Base-by-base conservation (phyloP, 1,284 basidiomycete genomes). In the Anthracocystis walkeri region DNA sequence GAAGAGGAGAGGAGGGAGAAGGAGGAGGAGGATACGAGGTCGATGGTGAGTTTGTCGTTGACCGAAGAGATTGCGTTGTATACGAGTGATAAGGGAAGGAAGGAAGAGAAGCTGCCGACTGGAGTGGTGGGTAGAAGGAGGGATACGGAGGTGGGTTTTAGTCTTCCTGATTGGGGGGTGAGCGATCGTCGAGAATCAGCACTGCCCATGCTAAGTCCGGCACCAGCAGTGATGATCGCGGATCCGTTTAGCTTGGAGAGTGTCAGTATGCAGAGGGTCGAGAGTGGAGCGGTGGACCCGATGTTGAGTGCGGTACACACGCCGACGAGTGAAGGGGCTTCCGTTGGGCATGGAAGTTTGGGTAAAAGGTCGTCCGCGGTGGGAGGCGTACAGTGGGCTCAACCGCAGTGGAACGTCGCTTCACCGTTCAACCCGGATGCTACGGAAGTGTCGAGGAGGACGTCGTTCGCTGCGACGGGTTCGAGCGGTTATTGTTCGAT, bases 51-150 rank as follows among this genome's bases (percentile, higher is more conserved):
- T n/a, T 14, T 74, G 11, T 54, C 53, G 16, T 44, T 74, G 52
- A 74, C 71, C 2, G 71, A 74, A 29, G 71, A 74, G 46, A 74
- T 74, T 8, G 71, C 71, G 21, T 38, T 74, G 56, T 74, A 74
- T 18, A 66, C 65, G 14, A 31, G 44, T 3, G 71, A 74, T 27
- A 62, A 12, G 33, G 46, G 46, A 3, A 65, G 53, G 42, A 7
- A 56, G 40, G 33, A 44, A 29, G n/a, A 61, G 58, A 46, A 25
- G 3, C 12, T 38, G 14, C 35, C 35, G 7, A 38, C 11, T 38
- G 35, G 35, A 10, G 35, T 16, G 35, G 35, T 38, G 11, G 35
- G 14, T 38, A 8, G 29, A 29, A 3, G 35, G 14, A 38, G 14
- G 16, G 35, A 38, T 38, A 14, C 35, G 12, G 14, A 14, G 35